Conservation (phyloP, 345 rosid genomes). For the Linum usitatissimum region DNA sequence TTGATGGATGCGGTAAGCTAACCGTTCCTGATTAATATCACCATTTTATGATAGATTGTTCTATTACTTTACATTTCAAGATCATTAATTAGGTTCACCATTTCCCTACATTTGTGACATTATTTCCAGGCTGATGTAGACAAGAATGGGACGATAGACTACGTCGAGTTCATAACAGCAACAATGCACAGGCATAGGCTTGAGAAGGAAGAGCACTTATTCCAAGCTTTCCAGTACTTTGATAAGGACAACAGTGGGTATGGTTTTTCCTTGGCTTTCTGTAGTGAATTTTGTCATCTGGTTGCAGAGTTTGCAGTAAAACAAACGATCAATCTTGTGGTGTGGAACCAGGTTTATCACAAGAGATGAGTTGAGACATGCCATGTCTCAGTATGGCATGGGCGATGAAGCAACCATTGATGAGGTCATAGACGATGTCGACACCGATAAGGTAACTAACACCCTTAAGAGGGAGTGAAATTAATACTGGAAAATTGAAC, state of each 20-base stretch:
- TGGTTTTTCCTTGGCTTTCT: neutral
- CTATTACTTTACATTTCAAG: neutral
- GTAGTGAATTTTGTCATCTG: neutral
- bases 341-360: conserved; percentile 16
- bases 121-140: conserved; percentile 23
- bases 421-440: conserved; percentile 22
- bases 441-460: conserved; percentile 18
- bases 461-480: neutral
- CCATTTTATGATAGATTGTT: neutral
- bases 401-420: conserved; percentile 24
- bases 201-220: conserved; percentile 21
- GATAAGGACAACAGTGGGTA: conserved; percentile 23
- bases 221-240: conserved; percentile 20
- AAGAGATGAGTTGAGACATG: conserved; percentile 24
- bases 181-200: conserved; percentile 24
- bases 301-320: neutral
- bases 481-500: too few species aligned
- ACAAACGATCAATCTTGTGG: neutral
- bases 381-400: conserved; percentile 21
- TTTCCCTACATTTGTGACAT: neutral
- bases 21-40: neutral
- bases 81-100: neutral
- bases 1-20: conserved; percentile 28
- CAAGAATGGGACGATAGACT: conserved; percentile 19
- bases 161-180: conserved; percentile 19